Conservation (phyloP, 2,329 filamentous ascomycete species). For the Claviceps citrina region DNA sequence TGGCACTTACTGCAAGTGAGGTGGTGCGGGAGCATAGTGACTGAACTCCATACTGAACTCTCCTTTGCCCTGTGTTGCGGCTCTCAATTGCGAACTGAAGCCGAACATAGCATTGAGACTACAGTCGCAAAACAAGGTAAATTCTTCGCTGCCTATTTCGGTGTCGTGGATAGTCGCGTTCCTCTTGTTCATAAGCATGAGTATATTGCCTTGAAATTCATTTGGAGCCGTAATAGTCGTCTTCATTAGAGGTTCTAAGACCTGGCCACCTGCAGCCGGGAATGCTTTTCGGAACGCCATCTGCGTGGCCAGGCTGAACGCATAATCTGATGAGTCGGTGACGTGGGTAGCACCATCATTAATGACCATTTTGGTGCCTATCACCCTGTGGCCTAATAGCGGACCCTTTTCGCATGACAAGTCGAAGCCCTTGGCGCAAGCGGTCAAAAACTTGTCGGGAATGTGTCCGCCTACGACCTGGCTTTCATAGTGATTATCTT, state of each 20-base stretch:
- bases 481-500: constrained; percentile 70
- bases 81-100: constrained; percentile 79
- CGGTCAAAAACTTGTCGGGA: constrained; percentile 86
- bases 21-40: constrained; percentile 77
- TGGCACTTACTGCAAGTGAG: constrained; percentile 66
- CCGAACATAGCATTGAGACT: constrained; percentile 96
- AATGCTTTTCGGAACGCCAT: constrained; percentile 96
- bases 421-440: constrained; percentile 90
- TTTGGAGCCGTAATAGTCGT: constrained; percentile 88
- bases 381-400: constrained; percentile 80
- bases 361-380: constrained; percentile 79
- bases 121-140: constrained; percentile 82
- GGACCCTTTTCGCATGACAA: constrained; percentile 72
- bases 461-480: constrained; percentile 82
- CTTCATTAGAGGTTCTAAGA: constrained; percentile 96
- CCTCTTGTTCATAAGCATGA: constrained; percentile 91
- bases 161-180: constrained; percentile 91
- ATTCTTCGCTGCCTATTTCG: constrained; percentile 85
- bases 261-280: constrained; percentile 59
- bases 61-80: constrained; percentile 92
- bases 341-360: constrained; percentile 95
- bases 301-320: constrained; percentile 88
- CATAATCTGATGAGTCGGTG: constrained; percentile 92
- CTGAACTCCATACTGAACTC: constrained; percentile 99
- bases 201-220: constrained; percentile 94